Evolutionary conservation across 1,139 yeast species (phyloP).

Genomic region (Saccharomyces hybrid): DNA sequence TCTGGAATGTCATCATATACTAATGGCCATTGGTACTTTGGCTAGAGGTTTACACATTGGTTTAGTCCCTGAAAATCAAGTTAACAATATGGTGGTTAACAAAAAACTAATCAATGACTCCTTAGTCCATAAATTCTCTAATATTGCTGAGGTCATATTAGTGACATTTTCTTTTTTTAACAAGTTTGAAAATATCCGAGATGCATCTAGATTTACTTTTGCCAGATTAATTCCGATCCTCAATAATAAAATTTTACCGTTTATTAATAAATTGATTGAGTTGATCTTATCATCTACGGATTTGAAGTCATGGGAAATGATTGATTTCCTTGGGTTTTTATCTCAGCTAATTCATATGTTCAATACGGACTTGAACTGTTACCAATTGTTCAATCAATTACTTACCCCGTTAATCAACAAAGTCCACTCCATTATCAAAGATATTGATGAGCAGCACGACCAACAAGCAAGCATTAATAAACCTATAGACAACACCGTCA

Average conservation of each 20-base stretch:
- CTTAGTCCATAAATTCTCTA: slow-evolving; percentile 47
- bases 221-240: slow-evolving; percentile 79
- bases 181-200: slow-evolving; percentile 64
- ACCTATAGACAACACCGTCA: slow-evolving; percentile 4
- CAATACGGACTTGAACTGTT: slow-evolving; percentile 58
- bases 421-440: slow-evolving; percentile 45
- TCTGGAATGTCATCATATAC: slow-evolving; percentile 75
- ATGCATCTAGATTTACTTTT: slow-evolving; percentile 78
- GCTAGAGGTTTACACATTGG: slow-evolving; percentile 62
- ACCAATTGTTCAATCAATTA: slow-evolving; percentile 64
- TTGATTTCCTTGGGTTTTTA: slow-evolving; percentile 75
- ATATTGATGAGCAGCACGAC: slow-evolving; percentile 33
- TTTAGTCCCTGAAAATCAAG: slow-evolving; percentile 33
- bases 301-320: slow-evolving; percentile 56
- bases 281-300: slow-evolving; percentile 55
- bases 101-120: slow-evolving; percentile 26
- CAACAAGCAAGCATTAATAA: slow-evolving; percentile 28
- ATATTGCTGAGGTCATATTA: slow-evolving; percentile 74
- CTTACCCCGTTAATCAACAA: slow-evolving; percentile 67
- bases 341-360: slow-evolving; percentile 84
- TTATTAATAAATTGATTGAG: slow-evolving; percentile 63
- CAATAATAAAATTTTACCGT: slow-evolving; percentile 48
- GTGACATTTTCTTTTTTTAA: slow-evolving; percentile 76
- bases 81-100: slow-evolving; percentile 29
- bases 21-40: slow-evolving; percentile 85